Evolutionary conservation across 495 filamentous ascomycete genomes (phyloP).

Genomic region (Aspergillus sparsus): DNA sequence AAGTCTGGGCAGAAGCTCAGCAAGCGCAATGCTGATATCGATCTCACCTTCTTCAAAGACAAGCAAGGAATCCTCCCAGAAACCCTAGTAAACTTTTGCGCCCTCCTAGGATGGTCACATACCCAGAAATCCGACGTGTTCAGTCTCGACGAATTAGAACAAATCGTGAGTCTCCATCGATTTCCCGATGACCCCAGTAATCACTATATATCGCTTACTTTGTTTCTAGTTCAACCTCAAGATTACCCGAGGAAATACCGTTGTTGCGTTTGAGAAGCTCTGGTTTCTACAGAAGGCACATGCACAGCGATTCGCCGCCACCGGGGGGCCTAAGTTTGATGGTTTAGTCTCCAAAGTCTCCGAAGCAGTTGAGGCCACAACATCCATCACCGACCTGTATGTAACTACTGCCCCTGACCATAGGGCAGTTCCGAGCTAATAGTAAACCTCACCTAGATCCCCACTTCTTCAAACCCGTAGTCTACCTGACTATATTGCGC

Average conservation of each 20-base stretch:
- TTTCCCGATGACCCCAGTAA: not conserved
- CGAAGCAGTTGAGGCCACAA: conserved; percentile 34
- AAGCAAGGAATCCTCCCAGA: conserved; percentile 67
- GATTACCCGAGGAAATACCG: conserved; percentile 88
- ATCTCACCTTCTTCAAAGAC: conserved; percentile 67
- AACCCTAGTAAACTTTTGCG: conserved; percentile 78
- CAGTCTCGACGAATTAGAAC: conserved; percentile 65
- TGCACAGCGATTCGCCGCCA: conserved; percentile 46
- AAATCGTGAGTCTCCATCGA: conserved; percentile 51
- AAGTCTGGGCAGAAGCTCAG: conserved; percentile 78
- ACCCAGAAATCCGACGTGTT: conserved; percentile 65
- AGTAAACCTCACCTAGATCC: conserved; percentile 19
- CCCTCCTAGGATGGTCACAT: conserved; percentile 85
- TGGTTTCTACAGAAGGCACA: conserved; percentile 77
- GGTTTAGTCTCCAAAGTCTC: conserved; percentile 49
- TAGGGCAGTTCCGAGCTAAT: not conserved
- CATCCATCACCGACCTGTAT: conserved; percentile 34
- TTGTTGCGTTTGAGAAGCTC: conserved; percentile 78
- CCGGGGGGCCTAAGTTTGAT: conserved; percentile 41
- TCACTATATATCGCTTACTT: conserved; percentile 9
- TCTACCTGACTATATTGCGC: conserved; percentile 41
- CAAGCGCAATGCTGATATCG: conserved; percentile 75
- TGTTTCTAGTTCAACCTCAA: conserved; percentile 67
- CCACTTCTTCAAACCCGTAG: conserved; percentile 36
- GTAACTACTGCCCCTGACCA: conserved; percentile 9